Evolutionary conservation across 2,329 filamentous ascomycete species (phyloP), one percentile per base, ranked within the genome.

Genomic region (Pyricularia sp.): DNA sequence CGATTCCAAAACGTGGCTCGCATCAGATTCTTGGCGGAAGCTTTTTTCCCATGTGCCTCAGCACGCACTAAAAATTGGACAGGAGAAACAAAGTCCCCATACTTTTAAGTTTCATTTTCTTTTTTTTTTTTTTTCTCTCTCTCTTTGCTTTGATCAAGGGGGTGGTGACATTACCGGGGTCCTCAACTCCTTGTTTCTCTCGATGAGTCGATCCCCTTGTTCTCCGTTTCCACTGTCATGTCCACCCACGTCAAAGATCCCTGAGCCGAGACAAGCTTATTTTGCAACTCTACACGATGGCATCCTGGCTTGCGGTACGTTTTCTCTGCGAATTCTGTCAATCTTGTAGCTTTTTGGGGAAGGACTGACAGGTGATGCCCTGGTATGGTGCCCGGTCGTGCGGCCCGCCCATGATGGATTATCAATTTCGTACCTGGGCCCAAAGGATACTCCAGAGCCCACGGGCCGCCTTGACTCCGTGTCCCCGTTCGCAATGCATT

Each of bases 1-100:
- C 67, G 59, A 68, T 30, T 33, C 33, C 50, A 30, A 68, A 61
- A 68, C 67, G 23, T 42, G 20, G 59, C 67, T 17, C 30, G 67
- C 67, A 25, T 68, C 67, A 68, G 30, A 66, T 20, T 28, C 26
- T 14, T 25, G 33, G 33, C 64, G 25, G 36, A 23, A 66, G 25
- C 23, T 63, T 63, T 63, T 28, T 63, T 28, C 26, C 25, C 59
- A 14, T 3, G 11, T 23, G 59, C 25, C 10, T 61, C n/a, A 12
- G 14, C 59, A 63, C 25, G 14, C 25, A 28, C 59, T 63, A 28
- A 28, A 28, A 28, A 6, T 17, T 63, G 25, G 59, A 17, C 25
- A 28, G 25, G 59, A 20, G 25, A 30, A 30, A 63, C 42, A 50
- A 50, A 6, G 42, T n/a, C 42, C 17, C 42, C 42, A 2, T n/a